Evolutionary conservation across 176 grass and related monocot genomes (phyloP), one percentile per base, ranked within the genome.

Genomic region (Secale cereale): DNA sequence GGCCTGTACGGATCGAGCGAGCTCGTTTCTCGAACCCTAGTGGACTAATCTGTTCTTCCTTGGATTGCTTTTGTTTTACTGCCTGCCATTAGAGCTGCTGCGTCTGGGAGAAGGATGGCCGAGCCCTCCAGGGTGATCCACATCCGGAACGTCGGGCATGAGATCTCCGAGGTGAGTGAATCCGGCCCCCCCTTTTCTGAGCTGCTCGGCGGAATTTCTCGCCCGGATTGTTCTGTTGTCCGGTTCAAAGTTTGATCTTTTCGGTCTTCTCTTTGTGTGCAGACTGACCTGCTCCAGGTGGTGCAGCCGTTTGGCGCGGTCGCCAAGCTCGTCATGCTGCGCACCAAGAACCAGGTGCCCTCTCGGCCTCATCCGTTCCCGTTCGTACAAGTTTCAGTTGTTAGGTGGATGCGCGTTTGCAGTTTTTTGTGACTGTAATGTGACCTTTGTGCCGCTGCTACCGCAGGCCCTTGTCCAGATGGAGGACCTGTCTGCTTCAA

Each of bases 71-170:
- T 27, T 5, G 70, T 35, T 54, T 66, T 10, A 4, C 7, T 3
- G 17, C 28, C 6, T 20, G 20, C 48, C 60, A 65, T 56, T 65
- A 9, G 30, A 85, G 61, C 22, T 19, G 30, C 8, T 8, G 29
- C 1, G 41, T 14, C 29, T 9, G 19, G 52, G n/a, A 28, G 8
- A 32, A 96, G 85, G 82, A 99, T 99, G 97, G 81, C 86, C 39
- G 97, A 94, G 79, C 91, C 93, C 22, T 99, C 97, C 29, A 99
- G 95, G 77, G 93, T 99, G 16, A 99, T 99, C 89, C 97, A 99
- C 82, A 88, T 99, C 68, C 91, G 97, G 16, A 99, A 99, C 85
- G 97, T 99, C 0, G 97, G 97, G 12, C 93, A 96, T 61, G 97
- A 99, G 82, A 99, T 99, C 88, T 94, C 93, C 1, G 97, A 99